Percentiles rank a stretch among this genome's conserved stretches.
These are phyloP conservation scores for Yarrowia hollandica DNA, from an alignment of 805 yeast genomes.

Conservation along the genomic window DNA sequence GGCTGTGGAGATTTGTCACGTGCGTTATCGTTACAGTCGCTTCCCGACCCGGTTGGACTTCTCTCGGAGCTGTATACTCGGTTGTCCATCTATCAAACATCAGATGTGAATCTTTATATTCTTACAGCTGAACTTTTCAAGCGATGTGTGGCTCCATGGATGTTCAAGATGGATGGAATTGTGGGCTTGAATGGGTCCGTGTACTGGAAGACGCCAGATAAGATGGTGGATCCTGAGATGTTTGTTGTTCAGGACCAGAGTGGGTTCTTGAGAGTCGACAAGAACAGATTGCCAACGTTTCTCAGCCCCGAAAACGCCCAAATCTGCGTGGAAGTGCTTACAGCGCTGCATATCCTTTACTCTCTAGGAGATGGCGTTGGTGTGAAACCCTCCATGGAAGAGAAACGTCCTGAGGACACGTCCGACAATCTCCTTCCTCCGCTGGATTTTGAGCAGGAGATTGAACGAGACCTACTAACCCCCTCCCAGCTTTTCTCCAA, in stretches of 20 bases:
- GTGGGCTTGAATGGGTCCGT: background rate
- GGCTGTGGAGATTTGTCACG: slow-evolving; percentile 16
- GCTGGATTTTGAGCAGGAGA: background rate
- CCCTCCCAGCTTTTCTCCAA: background rate
- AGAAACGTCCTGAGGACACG: too few species aligned
- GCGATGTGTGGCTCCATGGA: slow-evolving; percentile 1
- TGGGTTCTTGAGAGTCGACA: background rate
- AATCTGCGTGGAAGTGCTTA: slow-evolving; percentile 9
- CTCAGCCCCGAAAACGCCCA: background rate
- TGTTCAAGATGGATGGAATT: background rate
- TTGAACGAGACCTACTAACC: background rate
- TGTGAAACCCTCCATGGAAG: too few species aligned
- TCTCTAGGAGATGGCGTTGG: background rate
- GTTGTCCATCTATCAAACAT: background rate
- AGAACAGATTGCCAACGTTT: background rate
- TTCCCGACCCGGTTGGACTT: background rate
- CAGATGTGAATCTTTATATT: background rate
- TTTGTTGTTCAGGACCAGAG: background rate
- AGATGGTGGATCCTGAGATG: slow-evolving; percentile 21
- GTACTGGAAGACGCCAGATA: slow-evolving; percentile 4
- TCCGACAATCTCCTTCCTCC: slow-evolving; percentile 12
- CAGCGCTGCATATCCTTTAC: slow-evolving; percentile 9
- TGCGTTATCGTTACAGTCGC: background rate
- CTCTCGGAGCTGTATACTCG: slow-evolving; percentile 2
- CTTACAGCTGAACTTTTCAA: background rate